Base-by-base conservation (phyloP, 805 yeast genomes). In the Millerozyma miso region DNA sequence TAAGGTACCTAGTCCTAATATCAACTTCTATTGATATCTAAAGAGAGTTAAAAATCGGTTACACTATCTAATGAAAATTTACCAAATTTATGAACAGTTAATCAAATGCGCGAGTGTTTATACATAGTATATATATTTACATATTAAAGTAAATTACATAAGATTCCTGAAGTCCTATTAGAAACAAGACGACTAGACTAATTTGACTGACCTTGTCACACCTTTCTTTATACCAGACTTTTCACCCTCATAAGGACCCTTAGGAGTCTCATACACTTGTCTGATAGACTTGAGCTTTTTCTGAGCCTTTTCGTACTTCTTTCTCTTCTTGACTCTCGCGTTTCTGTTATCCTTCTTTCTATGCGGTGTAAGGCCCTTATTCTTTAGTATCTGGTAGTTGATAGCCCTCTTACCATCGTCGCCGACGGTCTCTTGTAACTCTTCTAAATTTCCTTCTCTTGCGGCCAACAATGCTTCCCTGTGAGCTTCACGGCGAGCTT, bases 311-410 rank as follows among this genome's bases (percentile, higher is more conserved):
- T 88, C 98, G 72, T 86, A 93, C 80, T 88, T 88, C 81, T 83
- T 87, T 76, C 99, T 85, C 95, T 91, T 93, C 77, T 93, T 93
- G 56, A 93, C 98, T 70, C 99, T 84, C 35, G 98, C 80, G 63
- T 93, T 93, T 68, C 97, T 80, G 73, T 86, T 81, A 51, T 88
- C 97, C 76, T 93, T 93, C 74, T 87, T 85, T 62, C 96, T 79
- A 64, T 83, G 85, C 15, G 95, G 91, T 1, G 97, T 90, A 49
- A 93, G 80, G 59, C 99, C 99, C 72, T 88, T 90, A 72, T 93
- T 93, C 78, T 91, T 93, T 69, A 88, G 75, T 49, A 93, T 93
- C 72, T 91, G 98, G 69, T 84, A 93, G 62, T 86, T 88, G 56
- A 93, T 76, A 1, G 97, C 98, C 60, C 99, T 85, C 73, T 93